Conservation (phyloP, 352 stramenopile species). For the Peronospora farinosa region DNA sequence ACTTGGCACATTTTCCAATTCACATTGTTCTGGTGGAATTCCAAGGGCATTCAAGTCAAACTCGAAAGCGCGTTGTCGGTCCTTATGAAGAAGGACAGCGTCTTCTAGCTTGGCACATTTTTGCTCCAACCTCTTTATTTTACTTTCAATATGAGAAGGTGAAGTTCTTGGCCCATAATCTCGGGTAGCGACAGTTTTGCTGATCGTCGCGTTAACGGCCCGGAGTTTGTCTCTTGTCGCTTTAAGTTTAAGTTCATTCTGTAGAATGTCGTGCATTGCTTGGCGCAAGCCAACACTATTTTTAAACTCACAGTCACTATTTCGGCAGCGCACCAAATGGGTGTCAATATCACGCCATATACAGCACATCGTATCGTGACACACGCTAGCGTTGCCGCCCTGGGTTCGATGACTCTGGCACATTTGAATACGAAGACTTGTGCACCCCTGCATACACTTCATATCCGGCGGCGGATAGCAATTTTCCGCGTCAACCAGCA, state of each 20-base stretch:
- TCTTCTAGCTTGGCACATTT: conserved; percentile 18
- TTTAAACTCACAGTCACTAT: conserved; percentile 60
- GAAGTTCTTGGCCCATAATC: conserved; percentile 1
- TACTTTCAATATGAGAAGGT: conserved; percentile 10
- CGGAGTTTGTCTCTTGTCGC: conserved; percentile 9
- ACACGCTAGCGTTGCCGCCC: conserved; percentile 23
- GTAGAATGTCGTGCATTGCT: conserved; percentile 58
- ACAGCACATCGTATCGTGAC: conserved; percentile 47
- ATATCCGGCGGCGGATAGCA: conserved; percentile 43
- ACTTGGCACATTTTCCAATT: conserved; percentile 5
- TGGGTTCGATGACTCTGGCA: conserved; percentile 36
- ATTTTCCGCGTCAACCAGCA: conserved; percentile 53
- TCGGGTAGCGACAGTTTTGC: neutral
- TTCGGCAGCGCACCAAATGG: conserved; percentile 50
- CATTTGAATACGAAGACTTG: conserved; percentile 47
- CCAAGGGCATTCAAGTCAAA: conserved; percentile 11
- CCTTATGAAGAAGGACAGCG: conserved; percentile 19
- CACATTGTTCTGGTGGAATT: neutral
- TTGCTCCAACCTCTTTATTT: conserved; percentile 17
- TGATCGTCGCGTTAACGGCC: neutral
- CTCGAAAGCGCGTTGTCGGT: conserved; percentile 19
- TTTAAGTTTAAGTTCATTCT: conserved; percentile 17
- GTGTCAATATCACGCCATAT: conserved; percentile 58
- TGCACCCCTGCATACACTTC: conserved; percentile 38
- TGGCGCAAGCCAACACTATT: conserved; percentile 59